Conservation (phyloP, 139 green algal genomes). For the Ettlia oleoabundans region DNA sequence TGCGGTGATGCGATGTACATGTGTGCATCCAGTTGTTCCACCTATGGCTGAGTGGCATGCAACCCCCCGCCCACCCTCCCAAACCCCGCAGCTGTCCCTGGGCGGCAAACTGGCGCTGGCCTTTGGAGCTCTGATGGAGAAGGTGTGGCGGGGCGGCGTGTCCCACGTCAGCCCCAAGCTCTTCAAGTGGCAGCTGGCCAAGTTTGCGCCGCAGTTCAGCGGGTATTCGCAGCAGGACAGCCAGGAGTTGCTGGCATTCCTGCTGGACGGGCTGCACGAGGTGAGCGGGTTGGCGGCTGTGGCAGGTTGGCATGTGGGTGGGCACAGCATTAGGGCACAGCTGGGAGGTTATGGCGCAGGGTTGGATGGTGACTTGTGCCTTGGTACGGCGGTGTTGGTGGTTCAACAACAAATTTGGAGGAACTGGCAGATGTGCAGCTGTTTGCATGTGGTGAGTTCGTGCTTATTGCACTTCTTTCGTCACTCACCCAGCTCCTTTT, state of each 20-base stretch:
- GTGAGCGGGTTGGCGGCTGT: not conserved
- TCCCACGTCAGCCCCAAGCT: slow-evolving; percentile 57
- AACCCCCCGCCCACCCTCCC: slow-evolving; percentile 83
- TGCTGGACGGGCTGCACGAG: slow-evolving; percentile 93
- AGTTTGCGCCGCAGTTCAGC: slow-evolving; percentile 92
- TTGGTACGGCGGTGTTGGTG: too few relatives aligned
- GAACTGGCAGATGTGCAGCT: too few relatives aligned
- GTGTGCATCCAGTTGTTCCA: too few relatives aligned
- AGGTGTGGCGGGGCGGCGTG: slow-evolving; percentile 81
- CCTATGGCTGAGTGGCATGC: slow-evolving; percentile 56
- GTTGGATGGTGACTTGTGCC: too few relatives aligned
- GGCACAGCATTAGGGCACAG: not conserved
- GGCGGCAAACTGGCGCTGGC: slow-evolving; percentile 89
- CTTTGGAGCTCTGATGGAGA: slow-evolving; percentile 85
- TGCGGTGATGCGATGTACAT: too few relatives aligned
- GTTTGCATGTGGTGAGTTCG: too few relatives aligned
- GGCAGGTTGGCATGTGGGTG: not conserved
- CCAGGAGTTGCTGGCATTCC: slow-evolving; percentile 93
- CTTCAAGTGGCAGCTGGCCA: slow-evolving; percentile 87
- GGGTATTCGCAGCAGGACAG: slow-evolving; percentile 95
- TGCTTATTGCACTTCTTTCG: too few relatives aligned
- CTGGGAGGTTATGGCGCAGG: not conserved
- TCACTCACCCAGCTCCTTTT: too few relatives aligned
- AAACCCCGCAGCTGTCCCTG: slow-evolving; percentile 41
- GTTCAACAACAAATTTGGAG: too few relatives aligned